Conservation (phyloP, 495 filamentous ascomycete species). For the Daldinia loculata region DNA sequence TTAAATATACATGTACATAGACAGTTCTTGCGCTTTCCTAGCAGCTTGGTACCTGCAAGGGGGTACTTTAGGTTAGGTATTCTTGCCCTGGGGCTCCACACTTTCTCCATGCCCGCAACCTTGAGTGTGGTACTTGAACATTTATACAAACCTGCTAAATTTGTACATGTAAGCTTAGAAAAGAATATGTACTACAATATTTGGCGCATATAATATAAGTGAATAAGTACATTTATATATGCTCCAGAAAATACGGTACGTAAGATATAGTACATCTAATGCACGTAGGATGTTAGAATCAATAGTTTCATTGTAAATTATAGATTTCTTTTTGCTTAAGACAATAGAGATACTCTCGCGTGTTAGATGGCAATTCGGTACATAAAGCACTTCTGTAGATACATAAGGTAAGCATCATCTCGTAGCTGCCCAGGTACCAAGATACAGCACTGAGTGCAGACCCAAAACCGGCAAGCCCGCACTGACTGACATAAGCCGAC, state of each 20-base stretch:
- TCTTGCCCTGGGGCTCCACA: constrained; percentile 22
- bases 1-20: not conserved
- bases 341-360: not conserved
- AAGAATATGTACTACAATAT: not conserved
- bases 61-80: not conserved
- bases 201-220: constrained; percentile 1
- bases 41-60: not conserved
- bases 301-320: not conserved
- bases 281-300: not conserved
- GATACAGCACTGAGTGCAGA: not conserved
- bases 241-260: not conserved
- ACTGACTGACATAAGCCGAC: constrained; percentile 35
- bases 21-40: not conserved
- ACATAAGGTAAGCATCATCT: not conserved
- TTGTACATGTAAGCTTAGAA: not conserved
- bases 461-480: constrained; percentile 33
- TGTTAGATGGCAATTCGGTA: not conserved
- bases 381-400: constrained; percentile 5
- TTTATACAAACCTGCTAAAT: not conserved
- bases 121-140: constrained; percentile 1
- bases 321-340: not conserved
- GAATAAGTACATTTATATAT: not conserved
- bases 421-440: not conserved
- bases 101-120: not conserved
- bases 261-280: not conserved